Conservation (phyloP, 345 rosid species). For the Hirschfeldia incana region DNA sequence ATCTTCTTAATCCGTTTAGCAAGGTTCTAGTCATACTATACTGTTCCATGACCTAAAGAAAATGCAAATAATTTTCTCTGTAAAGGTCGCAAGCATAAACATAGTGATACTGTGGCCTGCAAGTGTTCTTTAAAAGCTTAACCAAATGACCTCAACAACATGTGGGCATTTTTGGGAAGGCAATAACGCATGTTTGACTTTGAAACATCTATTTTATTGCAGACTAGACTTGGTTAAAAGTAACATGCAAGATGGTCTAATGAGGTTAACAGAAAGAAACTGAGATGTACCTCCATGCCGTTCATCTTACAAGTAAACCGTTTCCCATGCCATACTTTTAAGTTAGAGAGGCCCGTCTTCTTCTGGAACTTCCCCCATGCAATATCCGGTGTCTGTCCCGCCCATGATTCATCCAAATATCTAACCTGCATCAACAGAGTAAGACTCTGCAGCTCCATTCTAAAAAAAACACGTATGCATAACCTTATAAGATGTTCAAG, state of each 20-base stretch:
- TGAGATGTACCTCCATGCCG: conserved; percentile 65
- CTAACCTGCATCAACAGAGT: conserved; percentile 55
- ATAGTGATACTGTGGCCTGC: neutral
- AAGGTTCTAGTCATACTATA: neutral
- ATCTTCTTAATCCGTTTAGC: conserved; percentile 4
- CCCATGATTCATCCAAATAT: conserved; percentile 57
- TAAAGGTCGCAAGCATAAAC: neutral
- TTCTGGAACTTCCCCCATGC: conserved; percentile 88
- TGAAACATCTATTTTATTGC: neutral
- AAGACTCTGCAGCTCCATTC: conserved; percentile 1
- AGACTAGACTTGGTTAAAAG: neutral
- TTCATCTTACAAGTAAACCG: conserved; percentile 72
- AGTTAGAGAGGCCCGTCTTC: conserved; percentile 54
- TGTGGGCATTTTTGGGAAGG: neutral
- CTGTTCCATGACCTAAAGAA: conserved; percentile 6
- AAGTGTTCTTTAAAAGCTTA: neutral
- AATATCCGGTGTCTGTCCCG: conserved; percentile 79
- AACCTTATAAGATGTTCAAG: neutral
- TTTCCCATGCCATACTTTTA: conserved; percentile 75
- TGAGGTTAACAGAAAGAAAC: conserved; percentile 7
- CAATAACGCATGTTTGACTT: neutral
- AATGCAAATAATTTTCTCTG: neutral
- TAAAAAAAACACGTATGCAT: neutral
- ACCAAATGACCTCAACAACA: neutral
- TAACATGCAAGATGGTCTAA: conserved; percentile 1